Conservation (phyloP, 2,329 filamentous ascomycete species). For the Calonectria pteridis region DNA sequence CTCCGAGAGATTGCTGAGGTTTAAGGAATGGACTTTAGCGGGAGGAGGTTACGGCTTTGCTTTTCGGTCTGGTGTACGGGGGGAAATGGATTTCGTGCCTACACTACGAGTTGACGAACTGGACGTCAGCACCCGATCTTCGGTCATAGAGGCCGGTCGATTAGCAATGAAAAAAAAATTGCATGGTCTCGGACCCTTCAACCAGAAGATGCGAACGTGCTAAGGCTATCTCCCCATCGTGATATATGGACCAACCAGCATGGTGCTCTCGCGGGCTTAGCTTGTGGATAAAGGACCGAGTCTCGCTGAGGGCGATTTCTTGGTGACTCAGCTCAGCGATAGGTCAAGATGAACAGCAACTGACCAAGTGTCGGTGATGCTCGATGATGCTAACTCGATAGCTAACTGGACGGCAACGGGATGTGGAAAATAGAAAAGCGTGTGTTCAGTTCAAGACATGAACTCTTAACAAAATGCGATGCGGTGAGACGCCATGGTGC, state of each 20-base stretch:
- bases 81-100: constrained; percentile 59
- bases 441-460: not conserved
- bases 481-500: not conserved
- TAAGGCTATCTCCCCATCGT: constrained; percentile 13
- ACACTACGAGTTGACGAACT: constrained; percentile 57
- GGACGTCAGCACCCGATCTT: constrained; percentile 56
- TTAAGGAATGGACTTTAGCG: constrained; percentile 62
- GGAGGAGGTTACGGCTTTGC: constrained; percentile 55
- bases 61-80: constrained; percentile 62
- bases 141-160: constrained; percentile 57
- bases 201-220: constrained; percentile 28
- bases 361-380: not conserved
- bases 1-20: constrained; percentile 98
- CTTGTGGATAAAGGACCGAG: not conserved
- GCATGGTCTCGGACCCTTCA: constrained; percentile 51
- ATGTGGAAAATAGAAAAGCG: not conserved
- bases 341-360: not conserved
- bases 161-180: constrained; percentile 58
- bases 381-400: not conserved
- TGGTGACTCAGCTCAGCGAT: not conserved
- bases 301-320: not conserved
- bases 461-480: not conserved
- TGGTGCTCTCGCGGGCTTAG: not conserved
- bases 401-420: not conserved
- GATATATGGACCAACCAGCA: constrained; percentile 28